A percentile compares a stretch with the other conserved stretches of the same genome.
Conservation (phyloP, 768 basidiomycete genomes). For the Hygrocybe coccinea region DNA sequence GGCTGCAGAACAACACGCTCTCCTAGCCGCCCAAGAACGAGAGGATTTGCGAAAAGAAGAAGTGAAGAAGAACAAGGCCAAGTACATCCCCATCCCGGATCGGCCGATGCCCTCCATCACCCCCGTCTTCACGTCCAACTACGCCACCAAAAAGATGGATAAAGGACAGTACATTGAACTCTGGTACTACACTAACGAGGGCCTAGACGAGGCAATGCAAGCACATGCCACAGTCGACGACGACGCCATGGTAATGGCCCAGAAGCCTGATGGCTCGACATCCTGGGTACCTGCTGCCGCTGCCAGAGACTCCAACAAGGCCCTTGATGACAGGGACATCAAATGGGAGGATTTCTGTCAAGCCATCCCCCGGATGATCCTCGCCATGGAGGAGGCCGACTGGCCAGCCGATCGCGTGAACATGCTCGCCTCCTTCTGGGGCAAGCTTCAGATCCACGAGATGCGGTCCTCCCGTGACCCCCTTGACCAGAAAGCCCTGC, state of each 20-base stretch:
- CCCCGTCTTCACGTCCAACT: neutral
- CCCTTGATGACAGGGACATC: slow-evolving; percentile 6
- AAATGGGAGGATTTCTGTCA: slow-evolving; percentile 12
- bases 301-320: slow-evolving; percentile 1
- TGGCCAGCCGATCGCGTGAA: slow-evolving; percentile 6
- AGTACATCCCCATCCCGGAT: neutral
- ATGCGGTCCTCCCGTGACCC: slow-evolving; percentile 6
- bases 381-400: slow-evolving; percentile 1
- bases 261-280: neutral
- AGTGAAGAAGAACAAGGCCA: neutral
- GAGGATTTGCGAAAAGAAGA: neutral
- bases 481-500: slow-evolving; percentile 8
- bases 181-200: slow-evolving; percentile 16
- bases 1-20: neutral
- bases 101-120: no score
- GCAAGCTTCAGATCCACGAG: slow-evolving; percentile 3
- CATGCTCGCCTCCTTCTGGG: slow-evolving; percentile 15
- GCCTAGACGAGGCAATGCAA: slow-evolving; percentile 2
- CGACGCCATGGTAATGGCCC: neutral
- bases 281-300: slow-evolving; percentile 1
- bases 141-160: neutral
- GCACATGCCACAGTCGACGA: slow-evolving; percentile 1
- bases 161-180: slow-evolving; percentile 5
- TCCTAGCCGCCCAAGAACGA: neutral
- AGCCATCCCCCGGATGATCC: slow-evolving; percentile 10